These are phyloP conservation scores for Leccinum rimulosum DNA, from an alignment of 768 basidiomycete species.

Conservation along the genomic window DNA sequence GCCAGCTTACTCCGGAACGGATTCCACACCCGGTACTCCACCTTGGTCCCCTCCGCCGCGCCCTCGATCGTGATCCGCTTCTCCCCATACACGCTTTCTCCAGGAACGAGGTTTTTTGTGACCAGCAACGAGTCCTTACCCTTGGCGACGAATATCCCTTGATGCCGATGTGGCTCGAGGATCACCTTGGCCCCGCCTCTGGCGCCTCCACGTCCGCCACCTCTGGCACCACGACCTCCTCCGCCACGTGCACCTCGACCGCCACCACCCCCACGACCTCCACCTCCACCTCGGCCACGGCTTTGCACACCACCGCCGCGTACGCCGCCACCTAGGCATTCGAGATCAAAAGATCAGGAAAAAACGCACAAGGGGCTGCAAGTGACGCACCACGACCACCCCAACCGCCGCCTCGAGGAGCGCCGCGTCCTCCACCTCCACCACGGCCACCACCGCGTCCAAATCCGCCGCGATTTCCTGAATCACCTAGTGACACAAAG, in stretches of 20 bases:
- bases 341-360: neutral
- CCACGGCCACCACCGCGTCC: slow-evolving; percentile 43
- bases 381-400: slow-evolving; percentile 37
- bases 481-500: slow-evolving; percentile 39
- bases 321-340: slow-evolving; percentile 8
- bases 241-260: slow-evolving; percentile 47
- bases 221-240: slow-evolving; percentile 45
- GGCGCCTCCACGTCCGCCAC: slow-evolving; percentile 69
- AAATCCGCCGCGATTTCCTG: slow-evolving; percentile 79
- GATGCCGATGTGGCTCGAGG: slow-evolving; percentile 92
- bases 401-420: slow-evolving; percentile 40
- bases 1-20: slow-evolving; percentile 97
- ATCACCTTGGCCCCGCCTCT: slow-evolving; percentile 85
- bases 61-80: slow-evolving; percentile 90
- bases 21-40: slow-evolving; percentile 99
- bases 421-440: slow-evolving; percentile 37
- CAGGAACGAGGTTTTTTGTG: slow-evolving; percentile 96
- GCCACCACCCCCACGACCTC: slow-evolving; percentile 41
- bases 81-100: slow-evolving; percentile 97
- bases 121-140: slow-evolving; percentile 97
- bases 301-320: slow-evolving; percentile 29
- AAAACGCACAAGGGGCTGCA: neutral
- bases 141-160: slow-evolving; percentile 94
- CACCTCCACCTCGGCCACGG: slow-evolving; percentile 34
- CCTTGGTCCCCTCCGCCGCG: slow-evolving; percentile 76